Conservation (phyloP, 495 filamentous ascomycete genomes). For the Penicillium atrosanguineum region DNA sequence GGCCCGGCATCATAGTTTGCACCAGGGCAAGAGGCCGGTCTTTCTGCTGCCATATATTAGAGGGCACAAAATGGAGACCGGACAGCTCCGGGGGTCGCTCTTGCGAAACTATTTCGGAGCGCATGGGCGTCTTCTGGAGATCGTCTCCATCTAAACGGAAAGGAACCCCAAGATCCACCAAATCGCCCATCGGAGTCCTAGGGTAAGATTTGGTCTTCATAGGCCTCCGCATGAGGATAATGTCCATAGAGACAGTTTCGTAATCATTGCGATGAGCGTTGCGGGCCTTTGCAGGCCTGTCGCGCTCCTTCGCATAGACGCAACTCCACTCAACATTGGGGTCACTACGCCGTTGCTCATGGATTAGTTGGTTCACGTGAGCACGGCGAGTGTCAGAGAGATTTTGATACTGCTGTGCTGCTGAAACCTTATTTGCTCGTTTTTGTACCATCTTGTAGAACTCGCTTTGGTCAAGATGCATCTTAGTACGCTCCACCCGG, state of each 20-base stretch:
- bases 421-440: slow-evolving; percentile 25
- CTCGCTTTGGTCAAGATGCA: slow-evolving; percentile 31
- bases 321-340: slow-evolving; percentile 34
- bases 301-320: slow-evolving; percentile 36
- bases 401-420: slow-evolving; percentile 31
- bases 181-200: slow-evolving; percentile 13
- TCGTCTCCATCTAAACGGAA: not conserved
- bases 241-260: slow-evolving; percentile 35
- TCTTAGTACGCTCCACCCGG: slow-evolving; percentile 25
- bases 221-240: slow-evolving; percentile 36
- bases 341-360: slow-evolving; percentile 25
- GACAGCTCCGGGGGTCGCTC: not conserved
- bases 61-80: not conserved
- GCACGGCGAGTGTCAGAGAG: slow-evolving; percentile 26
- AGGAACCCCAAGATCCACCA: slow-evolving; percentile 15
- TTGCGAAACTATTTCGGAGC: not conserved
- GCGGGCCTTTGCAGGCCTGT: slow-evolving; percentile 24
- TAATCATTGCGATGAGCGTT: slow-evolving; percentile 28
- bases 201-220: slow-evolving; percentile 13
- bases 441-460: slow-evolving; percentile 31
- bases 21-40: not conserved
- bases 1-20: not conserved
- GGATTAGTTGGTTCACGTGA: slow-evolving; percentile 35
- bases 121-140: too few species aligned
- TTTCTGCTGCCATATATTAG: not conserved